These are phyloP conservation scores for Knoxdaviesia capensis DNA, from an alignment of 2,329 filamentous ascomycete species.

Conservation along the genomic window DNA sequence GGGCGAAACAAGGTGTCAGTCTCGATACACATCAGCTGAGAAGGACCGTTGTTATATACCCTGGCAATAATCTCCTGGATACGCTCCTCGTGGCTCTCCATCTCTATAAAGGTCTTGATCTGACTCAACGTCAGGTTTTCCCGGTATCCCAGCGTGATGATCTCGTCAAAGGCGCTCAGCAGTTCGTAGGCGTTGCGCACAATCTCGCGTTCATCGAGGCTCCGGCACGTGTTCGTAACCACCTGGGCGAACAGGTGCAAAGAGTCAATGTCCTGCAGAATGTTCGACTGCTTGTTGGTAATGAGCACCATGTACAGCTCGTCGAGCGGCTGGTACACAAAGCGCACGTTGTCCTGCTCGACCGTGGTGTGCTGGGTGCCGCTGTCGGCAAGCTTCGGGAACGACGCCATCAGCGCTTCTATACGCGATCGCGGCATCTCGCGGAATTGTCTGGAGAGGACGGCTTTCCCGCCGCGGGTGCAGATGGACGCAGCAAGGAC, in stretches of 20 bases:
- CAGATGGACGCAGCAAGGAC: constrained; percentile 98
- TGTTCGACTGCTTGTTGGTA: constrained; percentile 98
- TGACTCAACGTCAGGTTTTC: constrained; percentile 93
- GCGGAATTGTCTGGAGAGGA: constrained; percentile 91
- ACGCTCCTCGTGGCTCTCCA: constrained; percentile 97
- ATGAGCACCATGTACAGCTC: constrained; percentile 99
- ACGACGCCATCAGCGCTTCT: constrained; percentile 88
- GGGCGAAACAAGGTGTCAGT: constrained; percentile 7
- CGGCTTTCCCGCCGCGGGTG: constrained; percentile 93
- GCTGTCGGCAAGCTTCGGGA: constrained; percentile 91
- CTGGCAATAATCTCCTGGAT: constrained; percentile 96
- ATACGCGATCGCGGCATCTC: constrained; percentile 95
- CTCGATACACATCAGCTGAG: constrained; percentile 3
- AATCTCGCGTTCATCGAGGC: constrained; percentile 87
- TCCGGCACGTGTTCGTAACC: constrained; percentile 90
- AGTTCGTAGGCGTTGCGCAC: constrained; percentile 88
- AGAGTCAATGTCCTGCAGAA: constrained; percentile 96
- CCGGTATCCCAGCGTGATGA: constrained; percentile 86
- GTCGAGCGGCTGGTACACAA: constrained; percentile 96
- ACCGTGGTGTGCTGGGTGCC: constrained; percentile 95
- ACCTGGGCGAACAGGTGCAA: constrained; percentile 96
- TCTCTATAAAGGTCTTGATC: constrained; percentile 98
- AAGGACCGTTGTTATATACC: constrained; percentile 24
- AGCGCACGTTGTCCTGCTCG: constrained; percentile 98
- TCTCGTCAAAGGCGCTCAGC: constrained; percentile 88